Base-by-base conservation (phyloP, 345 rosid genomes). In the Clarkia xantiana region DNA sequence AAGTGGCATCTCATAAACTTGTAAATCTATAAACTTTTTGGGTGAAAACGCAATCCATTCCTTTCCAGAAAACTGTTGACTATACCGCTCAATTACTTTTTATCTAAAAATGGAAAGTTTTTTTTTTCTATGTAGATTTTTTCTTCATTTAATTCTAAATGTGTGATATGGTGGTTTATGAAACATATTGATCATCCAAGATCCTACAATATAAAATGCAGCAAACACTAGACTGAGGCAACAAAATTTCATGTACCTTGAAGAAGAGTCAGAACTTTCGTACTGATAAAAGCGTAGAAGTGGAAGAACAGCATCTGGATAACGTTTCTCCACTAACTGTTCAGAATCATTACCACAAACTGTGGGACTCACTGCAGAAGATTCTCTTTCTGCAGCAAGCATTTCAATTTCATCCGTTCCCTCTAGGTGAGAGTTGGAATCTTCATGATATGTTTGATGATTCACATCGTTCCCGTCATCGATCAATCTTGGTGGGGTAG, bases 251-350 rank as follows among this genome's bases (percentile, higher is more conserved):
- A 52, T 25, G 43, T 67, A 89, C 97, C 97, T 78, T 59, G 80
- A 67, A 56, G 78, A 80, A 58, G 87, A 74, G 47, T 85, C 95
- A 29, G 94, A 76, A 67, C 85, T 77, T 61, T 89, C 97, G 53
- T 71, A 80, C 51, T 76, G 84, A 68, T 71, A 76, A 69, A 71
- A 73, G 19, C 80, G 77, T 36, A 75, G 66, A 46, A 77, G 80
- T 15, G 84, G 84, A 10, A 75, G 60, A 56, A 73, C 75, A 51
- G 84, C 72, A 67, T 61, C 75, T 41, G 82, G 80, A 34, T 71
- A 66, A 54, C 53, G 71, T 44, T 75, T 78, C 61, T 82, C 95
- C 41, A 36, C 52, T 38, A 54, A 56, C 72, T 72, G 81, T 62
- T 72, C 81, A 52, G 42, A 61, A 61, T 64, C 55, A 40, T 41